Conservation (phyloP, 345 rosid genomes). For the Corchorus olitorius region DNA sequence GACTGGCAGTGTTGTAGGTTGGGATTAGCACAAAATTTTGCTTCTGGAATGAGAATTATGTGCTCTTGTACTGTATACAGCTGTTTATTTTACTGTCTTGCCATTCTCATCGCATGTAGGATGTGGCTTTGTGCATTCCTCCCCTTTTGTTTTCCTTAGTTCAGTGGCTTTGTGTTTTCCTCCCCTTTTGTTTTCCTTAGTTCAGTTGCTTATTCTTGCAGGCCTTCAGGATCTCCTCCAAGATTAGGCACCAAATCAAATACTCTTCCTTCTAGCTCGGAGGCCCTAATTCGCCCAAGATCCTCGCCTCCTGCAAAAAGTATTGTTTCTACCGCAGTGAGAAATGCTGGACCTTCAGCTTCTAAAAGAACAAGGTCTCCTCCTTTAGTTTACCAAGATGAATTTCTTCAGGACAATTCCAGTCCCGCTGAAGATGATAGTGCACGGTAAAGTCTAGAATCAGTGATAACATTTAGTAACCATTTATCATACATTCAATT, state of each 20-base stretch:
- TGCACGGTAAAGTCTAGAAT: slow-evolving; percentile 59
- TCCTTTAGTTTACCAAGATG: slow-evolving; percentile 42
- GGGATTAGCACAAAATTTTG: not conserved
- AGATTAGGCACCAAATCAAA: slow-evolving; percentile 43
- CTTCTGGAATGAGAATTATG: not conserved
- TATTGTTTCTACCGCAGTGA: slow-evolving; percentile 28
- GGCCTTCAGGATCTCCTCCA: slow-evolving; percentile 51
- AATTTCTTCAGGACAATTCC: slow-evolving; percentile 47
- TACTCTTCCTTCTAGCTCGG: slow-evolving; percentile 24
- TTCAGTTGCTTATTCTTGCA: slow-evolving; percentile 30
- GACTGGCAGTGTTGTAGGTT: not conserved
- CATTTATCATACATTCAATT: not conserved
- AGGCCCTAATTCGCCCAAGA: slow-evolving; percentile 35
- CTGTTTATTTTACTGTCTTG: not conserved
- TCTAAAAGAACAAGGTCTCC: slow-evolving; percentile 81
- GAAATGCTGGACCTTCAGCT: slow-evolving; percentile 32
- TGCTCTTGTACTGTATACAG: not conserved
- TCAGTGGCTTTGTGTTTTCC: slow-evolving; percentile 15
- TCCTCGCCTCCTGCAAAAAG: slow-evolving; percentile 21
- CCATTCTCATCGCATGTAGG: not conserved
- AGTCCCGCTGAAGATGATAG: slow-evolving; percentile 42
- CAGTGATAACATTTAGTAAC: not conserved
- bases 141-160: slow-evolving; percentile 15
- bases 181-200: slow-evolving; percentile 13
- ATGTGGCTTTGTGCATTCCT: not conserved